These are phyloP conservation scores for Boehmeria nivea DNA, from an alignment of 306 rosid genomes.

Conservation along the genomic window DNA sequence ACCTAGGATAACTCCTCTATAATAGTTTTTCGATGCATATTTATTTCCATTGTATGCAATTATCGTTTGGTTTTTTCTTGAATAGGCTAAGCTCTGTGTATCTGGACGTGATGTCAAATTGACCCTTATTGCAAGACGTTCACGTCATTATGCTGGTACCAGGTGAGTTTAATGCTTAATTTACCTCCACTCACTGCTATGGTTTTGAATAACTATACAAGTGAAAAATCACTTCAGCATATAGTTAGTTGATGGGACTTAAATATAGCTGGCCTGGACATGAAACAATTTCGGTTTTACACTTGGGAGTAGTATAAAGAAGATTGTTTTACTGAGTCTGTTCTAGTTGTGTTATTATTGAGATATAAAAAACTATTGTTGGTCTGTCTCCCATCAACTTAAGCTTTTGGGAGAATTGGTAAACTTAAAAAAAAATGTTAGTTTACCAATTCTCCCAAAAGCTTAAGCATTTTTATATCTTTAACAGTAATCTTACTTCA, in stretches of 20 bases:
- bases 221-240: background rate
- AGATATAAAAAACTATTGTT: too few species aligned
- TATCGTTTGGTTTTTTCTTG: constrained; percentile 16
- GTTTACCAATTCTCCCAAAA: too few species aligned
- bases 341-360: too few species aligned
- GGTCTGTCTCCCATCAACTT: too few species aligned
- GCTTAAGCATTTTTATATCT: too few species aligned
- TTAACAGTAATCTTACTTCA: too few species aligned
- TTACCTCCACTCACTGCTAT: background rate
- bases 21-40: background rate
- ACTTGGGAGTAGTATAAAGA: too few species aligned
- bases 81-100: constrained; percentile 59
- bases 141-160: constrained; percentile 97
- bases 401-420: too few species aligned
- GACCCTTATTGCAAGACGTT: constrained; percentile 86
- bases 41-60: background rate
- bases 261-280: too few species aligned
- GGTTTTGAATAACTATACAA: background rate
- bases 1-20: too few species aligned
- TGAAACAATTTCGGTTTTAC: constrained; percentile 3
- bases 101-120: constrained; percentile 61
- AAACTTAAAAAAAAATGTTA: too few species aligned
- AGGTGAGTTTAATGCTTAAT: constrained; percentile 37
- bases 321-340: too few species aligned
- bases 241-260: background rate